Evolutionary conservation across 129 eudicot genomes (phyloP), one percentile per base, ranked within the genome.

Genomic region (Smallanthus sonchifolius): DNA sequence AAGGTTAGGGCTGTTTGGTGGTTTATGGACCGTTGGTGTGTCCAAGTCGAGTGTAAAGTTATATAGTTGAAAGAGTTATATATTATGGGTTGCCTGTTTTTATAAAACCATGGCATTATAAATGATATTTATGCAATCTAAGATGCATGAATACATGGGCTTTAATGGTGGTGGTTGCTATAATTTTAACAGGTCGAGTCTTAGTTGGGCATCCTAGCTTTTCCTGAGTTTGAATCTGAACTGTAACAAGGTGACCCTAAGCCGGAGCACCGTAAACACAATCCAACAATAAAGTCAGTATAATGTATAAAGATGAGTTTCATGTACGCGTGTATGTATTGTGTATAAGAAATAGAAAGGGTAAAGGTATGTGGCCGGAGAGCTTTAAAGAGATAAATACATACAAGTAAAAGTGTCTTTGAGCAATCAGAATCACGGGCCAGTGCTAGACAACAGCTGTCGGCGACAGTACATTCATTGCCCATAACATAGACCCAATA

Each of bases 21-120:
- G 39, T 42, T 40, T 34, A 72, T 65, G 74, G 73, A 79, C 78
- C 61, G 11, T 62, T 65, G 34, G 65, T 51, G 73, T 72, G 73
- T 64, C 64, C 28, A 14, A 19, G 67, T 79, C 30, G 83, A 65
- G 62, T 79, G 83, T 79, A 79, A 62, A 79, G 78, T 59, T 65
- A 42, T 43, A 39, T 65, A 79, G 83, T 73, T 72, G 47, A 74
- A 79, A 65, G 77, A 64, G 35, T 71, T 43, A 13, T 79, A 45
- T 65, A 79, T 57, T 14, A 52, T 35, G 24, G 49, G 24, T 65
- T 65, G 78, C 7, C 63, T 14, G 24, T 45, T 69, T 37, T 10
- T 59, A 59, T 59, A 30, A 59, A 61, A 34, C 43, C 67, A 61
- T 61, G 67, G 4, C n/a, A 34, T 61, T 35, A 6, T 30, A 59